Conservation (phyloP, 805 yeast species). For the Yueomyces sinensis region DNA sequence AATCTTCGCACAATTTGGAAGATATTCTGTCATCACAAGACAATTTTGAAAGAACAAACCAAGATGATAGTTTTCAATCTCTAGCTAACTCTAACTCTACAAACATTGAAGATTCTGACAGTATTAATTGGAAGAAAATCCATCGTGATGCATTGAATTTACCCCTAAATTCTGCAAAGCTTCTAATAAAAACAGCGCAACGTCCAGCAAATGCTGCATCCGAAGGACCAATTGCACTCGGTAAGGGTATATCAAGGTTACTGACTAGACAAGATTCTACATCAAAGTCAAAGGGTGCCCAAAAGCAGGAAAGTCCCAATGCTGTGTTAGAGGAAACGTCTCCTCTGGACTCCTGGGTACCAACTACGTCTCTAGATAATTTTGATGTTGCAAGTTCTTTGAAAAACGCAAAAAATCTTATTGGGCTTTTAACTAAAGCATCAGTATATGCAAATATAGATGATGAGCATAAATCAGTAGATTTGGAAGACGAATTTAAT, state of each 20-base stretch:
- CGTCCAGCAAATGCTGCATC: not conserved
- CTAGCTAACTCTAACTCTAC: no score
- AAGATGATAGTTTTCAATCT: no score
- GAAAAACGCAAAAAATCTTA: slow-evolving; percentile 39
- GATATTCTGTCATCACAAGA: no score
- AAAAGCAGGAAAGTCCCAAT: no score
- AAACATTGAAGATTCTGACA: no score
- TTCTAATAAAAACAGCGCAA: not conserved
- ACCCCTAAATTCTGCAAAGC: not conserved
- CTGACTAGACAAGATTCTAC: not conserved
- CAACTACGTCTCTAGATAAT: slow-evolving; percentile 2
- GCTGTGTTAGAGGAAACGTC: no score
- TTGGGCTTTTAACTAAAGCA: slow-evolving; percentile 43
- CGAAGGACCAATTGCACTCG: not conserved
- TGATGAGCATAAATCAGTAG: slow-evolving; percentile 12
- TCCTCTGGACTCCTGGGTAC: not conserved
- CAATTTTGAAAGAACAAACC: no score
- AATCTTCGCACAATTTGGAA: no score
- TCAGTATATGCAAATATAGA: slow-evolving; percentile 34
- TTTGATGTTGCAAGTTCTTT: slow-evolving; percentile 26
- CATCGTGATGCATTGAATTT: not conserved
- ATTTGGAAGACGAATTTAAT: slow-evolving; percentile 2
- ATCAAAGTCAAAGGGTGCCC: not conserved
- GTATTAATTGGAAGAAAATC: slow-evolving; percentile 1
- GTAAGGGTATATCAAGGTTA: not conserved